Evolutionary conservation across 2,329 filamentous ascomycete species (phyloP), one percentile per base, ranked within the genome.

Genomic region (Colletotrichum navitas): DNA sequence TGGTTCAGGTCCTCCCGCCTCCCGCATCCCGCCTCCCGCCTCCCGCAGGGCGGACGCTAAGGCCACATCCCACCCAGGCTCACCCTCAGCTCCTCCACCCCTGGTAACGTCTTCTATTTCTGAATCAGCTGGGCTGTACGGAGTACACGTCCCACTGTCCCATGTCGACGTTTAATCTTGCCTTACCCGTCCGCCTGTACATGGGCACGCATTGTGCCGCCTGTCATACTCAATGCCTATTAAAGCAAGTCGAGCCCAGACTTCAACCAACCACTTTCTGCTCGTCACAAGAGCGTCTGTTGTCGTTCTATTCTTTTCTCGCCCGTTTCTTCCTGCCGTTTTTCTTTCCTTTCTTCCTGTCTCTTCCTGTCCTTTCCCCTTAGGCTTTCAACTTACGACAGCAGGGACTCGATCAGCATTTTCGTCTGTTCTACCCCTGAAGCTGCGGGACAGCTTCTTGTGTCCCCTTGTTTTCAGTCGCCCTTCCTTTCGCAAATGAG

Each of bases 361-460:
- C 65, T 74, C 75, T 73, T 76, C 69, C 74, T 75, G 66, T 63
- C 52, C 66, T 73, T 65, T 55, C 71, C 66, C 59, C 67, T 74
- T 73, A 66, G 61, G 63, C 67, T 72, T 71, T 73, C 54, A 51
- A 65, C 45, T 66, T 55, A 66, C 67, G 71, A 73, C 67, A 64
- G 59, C 60, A 24, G 59, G 69, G 52, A 63, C 29, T 41, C 41
- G 60, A 69, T 45, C 65, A 69, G 66, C 56, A 59, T 68, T 73
- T 69, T 63, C 66, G 66, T 73, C 73, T 71, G 59, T 68, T 71
- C 51, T 75, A 70, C 63, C 66, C 69, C 74, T 68, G 75, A 78
- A 78, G 80, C 82, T 78, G 81, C 82, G 54, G 81, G 81, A 78
- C 81, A 78, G 79, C 79, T 81, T 79, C 77, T 68, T 62, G 73